These are phyloP conservation scores for Hanseniaspora osmophila DNA, from an alignment of 805 yeast genomes.

Conservation along the genomic window DNA sequence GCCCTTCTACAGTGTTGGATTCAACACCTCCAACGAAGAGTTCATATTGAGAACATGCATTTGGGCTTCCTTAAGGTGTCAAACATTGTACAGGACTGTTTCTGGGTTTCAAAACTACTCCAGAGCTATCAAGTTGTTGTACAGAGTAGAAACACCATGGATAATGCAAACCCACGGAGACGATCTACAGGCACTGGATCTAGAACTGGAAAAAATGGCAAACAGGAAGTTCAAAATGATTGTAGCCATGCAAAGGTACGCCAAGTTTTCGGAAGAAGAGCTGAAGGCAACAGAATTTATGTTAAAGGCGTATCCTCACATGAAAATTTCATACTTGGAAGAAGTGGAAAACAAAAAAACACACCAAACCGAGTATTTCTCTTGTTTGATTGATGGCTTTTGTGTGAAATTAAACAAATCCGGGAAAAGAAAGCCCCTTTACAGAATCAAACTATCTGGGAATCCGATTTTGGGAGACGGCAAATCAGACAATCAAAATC, in stretches of 20 bases:
- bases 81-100: slow-evolving; percentile 69
- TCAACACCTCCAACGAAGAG: slow-evolving; percentile 49
- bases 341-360: slow-evolving; percentile 23
- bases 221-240: slow-evolving; percentile 66
- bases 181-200: slow-evolving; percentile 43
- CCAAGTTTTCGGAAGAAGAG: slow-evolving; percentile 52
- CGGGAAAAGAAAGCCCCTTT: slow-evolving; percentile 46
- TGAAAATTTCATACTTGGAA: slow-evolving; percentile 41
- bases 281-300: slow-evolving; percentile 51
- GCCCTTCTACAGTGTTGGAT: slow-evolving; percentile 62
- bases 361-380: slow-evolving; percentile 30
- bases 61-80: slow-evolving; percentile 79
- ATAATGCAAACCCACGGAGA: slow-evolving; percentile 30
- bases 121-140: slow-evolving; percentile 55
- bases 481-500: slow-evolving; percentile 89
- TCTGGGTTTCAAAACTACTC: slow-evolving; percentile 75
- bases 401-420: slow-evolving; percentile 39
- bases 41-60: slow-evolving; percentile 58
- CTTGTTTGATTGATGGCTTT: slow-evolving; percentile 55
- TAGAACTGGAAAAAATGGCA: slow-evolving; percentile 59
- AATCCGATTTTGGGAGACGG: slow-evolving; percentile 95
- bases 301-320: slow-evolving; percentile 58
- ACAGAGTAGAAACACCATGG: slow-evolving; percentile 51
- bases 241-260: slow-evolving; percentile 78
- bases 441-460: slow-evolving; percentile 68